phyloP scores from a whole-genome alignment of 257 asterid species.

The Avicennia marina region DNA sequence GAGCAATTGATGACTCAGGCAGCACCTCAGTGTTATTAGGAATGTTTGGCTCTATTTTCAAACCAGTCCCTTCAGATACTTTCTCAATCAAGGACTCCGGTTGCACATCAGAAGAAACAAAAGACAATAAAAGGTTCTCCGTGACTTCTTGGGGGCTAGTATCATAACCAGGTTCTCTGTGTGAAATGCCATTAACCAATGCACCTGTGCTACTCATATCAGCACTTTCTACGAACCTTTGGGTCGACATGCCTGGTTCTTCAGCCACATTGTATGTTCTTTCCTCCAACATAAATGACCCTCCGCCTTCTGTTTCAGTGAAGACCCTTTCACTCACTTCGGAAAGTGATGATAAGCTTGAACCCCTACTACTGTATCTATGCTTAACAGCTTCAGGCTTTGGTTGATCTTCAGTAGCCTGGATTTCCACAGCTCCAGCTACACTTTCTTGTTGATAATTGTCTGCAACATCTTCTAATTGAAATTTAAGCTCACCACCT shows the following conservation, averaged over 20 bases:
- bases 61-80: constrained; percentile 32
- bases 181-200: constrained; percentile 25
- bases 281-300: constrained; percentile 29
- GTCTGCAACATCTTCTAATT: constrained; percentile 12
- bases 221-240: constrained; percentile 25
- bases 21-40: constrained; percentile 20
- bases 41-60: constrained; percentile 20
- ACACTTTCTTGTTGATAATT: constrained; percentile 13
- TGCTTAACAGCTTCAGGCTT: constrained; percentile 21
- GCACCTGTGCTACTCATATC: constrained; percentile 17
- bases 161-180: constrained; percentile 61
- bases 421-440: constrained; percentile 15
- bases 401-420: constrained; percentile 5
- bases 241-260: constrained; percentile 21
- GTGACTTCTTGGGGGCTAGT: constrained; percentile 43
- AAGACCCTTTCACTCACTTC: constrained; percentile 32
- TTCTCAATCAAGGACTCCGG: constrained; percentile 38
- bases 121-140: constrained; percentile 39
- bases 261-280: constrained; percentile 21
- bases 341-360: constrained; percentile 52
- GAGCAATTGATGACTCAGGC: constrained; percentile 19
- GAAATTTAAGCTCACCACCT: constrained; percentile 18
- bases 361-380: constrained; percentile 24
- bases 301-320: constrained; percentile 25
- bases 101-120: constrained; percentile 41